phyloP scores from a whole-genome alignment of 2,329 filamentous ascomycete species.

The Arthrobotrys musiformis region DNA sequence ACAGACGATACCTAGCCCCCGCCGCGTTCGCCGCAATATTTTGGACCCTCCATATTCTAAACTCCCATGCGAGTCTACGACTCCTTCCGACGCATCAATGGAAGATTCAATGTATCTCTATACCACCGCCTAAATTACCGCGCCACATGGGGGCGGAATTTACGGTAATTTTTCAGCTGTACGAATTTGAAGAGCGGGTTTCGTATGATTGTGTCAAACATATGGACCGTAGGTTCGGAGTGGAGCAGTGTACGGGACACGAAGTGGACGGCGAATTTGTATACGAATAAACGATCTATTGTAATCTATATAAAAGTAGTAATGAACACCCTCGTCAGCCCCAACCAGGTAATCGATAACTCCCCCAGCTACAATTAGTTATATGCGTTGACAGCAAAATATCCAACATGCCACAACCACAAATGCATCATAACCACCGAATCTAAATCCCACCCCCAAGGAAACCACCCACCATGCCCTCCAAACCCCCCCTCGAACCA shows the following conservation, averaged over 20 bases:
- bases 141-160: not conserved
- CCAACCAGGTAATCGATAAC: too few relatives aligned
- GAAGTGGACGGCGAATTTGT: conserved; percentile 4
- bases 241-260: conserved; percentile 6
- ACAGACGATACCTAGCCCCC: not conserved
- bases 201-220: not conserved
- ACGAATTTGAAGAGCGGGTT: not conserved
- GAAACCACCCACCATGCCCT: conserved; percentile 8
- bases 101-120: not conserved
- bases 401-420: not conserved
- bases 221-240: not conserved
- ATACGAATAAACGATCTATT: too few relatives aligned
- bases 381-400: not conserved
- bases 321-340: too few relatives aligned
- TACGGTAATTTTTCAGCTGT: not conserved
- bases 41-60: conserved; percentile 3
- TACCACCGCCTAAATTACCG: not conserved
- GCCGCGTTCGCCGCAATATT: not conserved
- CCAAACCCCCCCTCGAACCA: conserved; percentile 5
- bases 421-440: conserved; percentile 8
- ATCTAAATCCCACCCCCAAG: too few relatives aligned
- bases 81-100: not conserved
- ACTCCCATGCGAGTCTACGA: not conserved
- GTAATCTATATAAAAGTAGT: too few relatives aligned
- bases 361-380: too few relatives aligned